These are phyloP conservation scores for Ogataea ramenticola DNA, from an alignment of 805 yeast species.

Conservation along the genomic window DNA sequence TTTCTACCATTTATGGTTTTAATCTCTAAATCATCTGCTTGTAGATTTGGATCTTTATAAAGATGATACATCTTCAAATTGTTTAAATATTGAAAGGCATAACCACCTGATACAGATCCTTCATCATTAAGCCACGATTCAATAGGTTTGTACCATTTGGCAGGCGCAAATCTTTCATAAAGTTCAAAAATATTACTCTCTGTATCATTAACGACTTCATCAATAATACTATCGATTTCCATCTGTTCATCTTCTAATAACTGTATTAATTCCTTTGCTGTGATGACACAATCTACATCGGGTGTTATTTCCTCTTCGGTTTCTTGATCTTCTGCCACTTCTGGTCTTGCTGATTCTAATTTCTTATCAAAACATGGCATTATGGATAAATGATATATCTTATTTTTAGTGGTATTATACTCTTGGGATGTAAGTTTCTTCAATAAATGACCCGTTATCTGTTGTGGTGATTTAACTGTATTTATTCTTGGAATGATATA, in stretches of 20 bases:
- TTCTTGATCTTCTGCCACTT: slow-evolving; percentile 29
- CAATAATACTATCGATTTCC: slow-evolving; percentile 23
- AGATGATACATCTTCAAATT: slow-evolving; percentile 22
- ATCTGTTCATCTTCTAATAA: slow-evolving; percentile 50
- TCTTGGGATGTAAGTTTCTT: slow-evolving; percentile 43
- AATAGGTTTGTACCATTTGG: slow-evolving; percentile 50
- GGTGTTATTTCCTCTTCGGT: slow-evolving; percentile 12
- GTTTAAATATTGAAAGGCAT: slow-evolving; percentile 60
- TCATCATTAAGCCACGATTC: slow-evolving; percentile 65
- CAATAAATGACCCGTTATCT: slow-evolving; percentile 75
- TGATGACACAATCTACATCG: slow-evolving; percentile 92
- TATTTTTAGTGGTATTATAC: slow-evolving; percentile 14
- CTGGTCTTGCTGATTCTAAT: slow-evolving; percentile 86
- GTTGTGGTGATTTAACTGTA: slow-evolving; percentile 84
- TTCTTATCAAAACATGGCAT: slow-evolving; percentile 99
- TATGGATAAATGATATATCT: slow-evolving; percentile 72
- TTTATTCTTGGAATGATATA: slow-evolving; percentile 66
- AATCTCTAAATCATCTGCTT: slow-evolving; percentile 19
- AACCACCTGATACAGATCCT: slow-evolving; percentile 90
- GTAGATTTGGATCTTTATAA: slow-evolving; percentile 12
- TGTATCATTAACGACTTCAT: slow-evolving; percentile 9
- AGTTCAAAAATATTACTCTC: slow-evolving; percentile 7
- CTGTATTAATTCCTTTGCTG: slow-evolving; percentile 80
- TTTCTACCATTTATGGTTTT: slow-evolving; percentile 58
- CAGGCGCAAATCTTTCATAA: slow-evolving; percentile 39